Base-by-base conservation (phyloP, 768 basidiomycete species). In the Rhodotorula sphaerocarpa region DNA sequence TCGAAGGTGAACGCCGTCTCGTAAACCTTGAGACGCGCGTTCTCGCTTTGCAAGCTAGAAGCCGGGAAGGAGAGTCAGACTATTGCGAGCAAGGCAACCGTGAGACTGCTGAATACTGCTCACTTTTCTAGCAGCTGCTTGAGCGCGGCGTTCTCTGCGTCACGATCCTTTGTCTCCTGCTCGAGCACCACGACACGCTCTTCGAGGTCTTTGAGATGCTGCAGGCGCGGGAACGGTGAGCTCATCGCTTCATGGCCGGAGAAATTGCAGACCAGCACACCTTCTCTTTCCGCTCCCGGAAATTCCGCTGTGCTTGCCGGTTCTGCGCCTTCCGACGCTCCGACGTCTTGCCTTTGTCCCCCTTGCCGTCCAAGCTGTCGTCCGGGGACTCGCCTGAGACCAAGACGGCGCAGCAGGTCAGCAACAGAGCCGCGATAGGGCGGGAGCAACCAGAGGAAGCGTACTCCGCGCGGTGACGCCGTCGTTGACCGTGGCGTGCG, bases 281-380 rank as follows among this genome's bases (percentile, higher is more conserved):
- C 63, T 68, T 68, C 78, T 99, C 93, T 77, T 96, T 92, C 65
- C 93, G 82, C 76, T 97, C 95, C 58, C 93, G 80, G 79, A 99
- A 99, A 2, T 93, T 93, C 56, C 93, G 84, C 76, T 99, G 95
- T 11, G 93, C 93, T 5, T 91, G 90, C 58, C 93, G 81, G 71
- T 99, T 99, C 77, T 99, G 93, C 70, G 93, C 90, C 77, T 92
- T 93, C 64, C 93, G 84, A 73, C 90, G 89, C 43, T 62, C 63
- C 10, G 42, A 56, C 41, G 63, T 65, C 63, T 65, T 65, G 45
- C 54, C 51, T 50, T 69, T 69, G 30, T 48, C 59, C 11, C 46
- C 51, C 55, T 55, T 57, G 28, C 58, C 61, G 4, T 46, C 60
- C 25, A 34, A 7, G 5, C n/a, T 27, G 48, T 39, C 50, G 39